phyloP scores from a whole-genome alignment of 208 protist species.

The Acanthamoeba rhysodes region DNA sequence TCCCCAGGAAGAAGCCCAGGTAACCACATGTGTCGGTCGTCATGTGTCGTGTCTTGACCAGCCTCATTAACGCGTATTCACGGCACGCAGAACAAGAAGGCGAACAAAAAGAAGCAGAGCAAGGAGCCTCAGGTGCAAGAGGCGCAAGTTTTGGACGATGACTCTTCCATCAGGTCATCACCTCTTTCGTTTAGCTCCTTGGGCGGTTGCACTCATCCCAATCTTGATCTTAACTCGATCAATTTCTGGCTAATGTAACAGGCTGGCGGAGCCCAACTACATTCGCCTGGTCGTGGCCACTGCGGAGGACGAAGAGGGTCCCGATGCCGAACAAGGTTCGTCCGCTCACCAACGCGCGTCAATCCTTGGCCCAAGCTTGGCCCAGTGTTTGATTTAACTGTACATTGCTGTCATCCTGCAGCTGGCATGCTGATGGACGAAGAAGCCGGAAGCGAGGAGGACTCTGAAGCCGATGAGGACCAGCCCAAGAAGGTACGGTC shows the following conservation, averaged over 20 bases:
- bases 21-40: not conserved
- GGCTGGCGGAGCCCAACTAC: conserved; percentile 5
- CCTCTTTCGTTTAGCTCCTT: not conserved
- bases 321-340: conserved; percentile 47
- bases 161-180: not conserved
- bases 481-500: not conserved
- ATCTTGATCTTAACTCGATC: not conserved
- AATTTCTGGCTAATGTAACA: not conserved
- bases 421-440: not conserved
- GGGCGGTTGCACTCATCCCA: too few relatives aligned
- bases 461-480: not conserved
- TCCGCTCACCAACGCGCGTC: not conserved
- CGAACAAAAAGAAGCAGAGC: not conserved
- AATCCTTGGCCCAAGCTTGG: not conserved
- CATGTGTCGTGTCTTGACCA: too few relatives aligned
- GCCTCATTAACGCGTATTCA: not conserved
- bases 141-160: not conserved
- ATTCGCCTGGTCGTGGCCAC: conserved; percentile 2
- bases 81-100: not conserved
- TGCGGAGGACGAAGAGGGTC: conserved; percentile 32
- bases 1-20: not conserved
- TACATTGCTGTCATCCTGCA: not conserved
- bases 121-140: not conserved
- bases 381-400: too few relatives aligned
- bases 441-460: not conserved